A percentile compares a stretch with the other conserved stretches of the same genome.
Conservation (phyloP, 306 rosid genomes). For the Corylus americana region DNA sequence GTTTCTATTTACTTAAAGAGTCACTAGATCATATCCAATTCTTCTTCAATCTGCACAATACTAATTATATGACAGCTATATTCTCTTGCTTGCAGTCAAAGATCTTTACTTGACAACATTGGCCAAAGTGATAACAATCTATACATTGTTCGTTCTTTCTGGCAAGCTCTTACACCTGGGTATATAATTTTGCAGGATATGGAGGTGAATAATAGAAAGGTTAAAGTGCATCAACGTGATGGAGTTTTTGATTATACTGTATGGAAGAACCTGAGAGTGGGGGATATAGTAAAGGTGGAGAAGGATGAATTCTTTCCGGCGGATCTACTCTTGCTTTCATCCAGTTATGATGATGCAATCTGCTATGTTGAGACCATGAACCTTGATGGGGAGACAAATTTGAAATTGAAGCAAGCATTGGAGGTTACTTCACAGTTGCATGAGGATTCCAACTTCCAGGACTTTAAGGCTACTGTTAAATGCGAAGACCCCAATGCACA, state of each 20-base stretch:
- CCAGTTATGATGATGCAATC: constrained; percentile 83
- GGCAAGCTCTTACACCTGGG: not conserved
- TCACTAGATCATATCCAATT: not conserved
- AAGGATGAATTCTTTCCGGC: constrained; percentile 95
- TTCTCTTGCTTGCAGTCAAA: not conserved
- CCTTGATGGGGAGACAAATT: constrained; percentile 96
- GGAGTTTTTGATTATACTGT: constrained; percentile 60
- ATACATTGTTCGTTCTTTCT: not conserved
- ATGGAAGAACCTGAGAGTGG: constrained; percentile 91
- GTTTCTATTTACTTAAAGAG: not conserved
- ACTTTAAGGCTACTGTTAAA: constrained; percentile 67
- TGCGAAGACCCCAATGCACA: constrained; percentile 96
- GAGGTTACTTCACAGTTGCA: constrained; percentile 66
- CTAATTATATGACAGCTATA: constrained; percentile 4
- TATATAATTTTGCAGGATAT: constrained; percentile 57
- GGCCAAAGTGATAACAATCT: not conserved
- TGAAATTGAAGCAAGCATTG: constrained; percentile 84
- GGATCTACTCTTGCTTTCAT: constrained; percentile 83
- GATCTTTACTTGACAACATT: constrained; percentile 11
- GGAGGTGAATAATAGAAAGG: constrained; percentile 79
- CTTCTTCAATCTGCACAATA: constrained; percentile 6
- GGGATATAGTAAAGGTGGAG: constrained; percentile 74
- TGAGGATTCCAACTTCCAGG: constrained; percentile 47
- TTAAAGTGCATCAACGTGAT: constrained; percentile 57
- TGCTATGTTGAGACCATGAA: constrained; percentile 98